phyloP scores from a whole-genome alignment of 164 flowering plant genomes.

The Kalanchoe fedtschenkoi region DNA sequence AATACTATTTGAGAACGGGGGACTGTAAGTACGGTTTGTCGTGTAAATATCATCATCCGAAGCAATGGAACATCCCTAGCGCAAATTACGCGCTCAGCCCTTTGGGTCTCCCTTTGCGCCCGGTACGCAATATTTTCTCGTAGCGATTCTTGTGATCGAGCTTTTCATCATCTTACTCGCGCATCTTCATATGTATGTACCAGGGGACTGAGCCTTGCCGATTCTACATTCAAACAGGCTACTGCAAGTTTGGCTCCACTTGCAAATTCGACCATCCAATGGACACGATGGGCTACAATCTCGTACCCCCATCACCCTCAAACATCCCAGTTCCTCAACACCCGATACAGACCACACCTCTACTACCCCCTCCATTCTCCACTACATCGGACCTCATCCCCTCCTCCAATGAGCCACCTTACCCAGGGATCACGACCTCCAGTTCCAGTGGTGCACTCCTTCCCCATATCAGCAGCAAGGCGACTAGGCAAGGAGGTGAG shows the following conservation, averaged over 20 bases:
- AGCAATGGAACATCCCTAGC: slow-evolving; percentile 17
- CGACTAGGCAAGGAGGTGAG: neutral
- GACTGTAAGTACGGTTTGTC: slow-evolving; percentile 38
- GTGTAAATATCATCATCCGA: slow-evolving; percentile 39
- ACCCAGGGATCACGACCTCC: neutral
- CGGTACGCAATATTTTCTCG: slow-evolving; percentile 17
- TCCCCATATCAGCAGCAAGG: neutral
- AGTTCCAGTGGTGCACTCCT: neutral
- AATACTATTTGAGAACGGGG: slow-evolving; percentile 34
- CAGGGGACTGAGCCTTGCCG: slow-evolving; percentile 41
- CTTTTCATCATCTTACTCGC: neutral
- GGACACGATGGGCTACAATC: slow-evolving; percentile 28
- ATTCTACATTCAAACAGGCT: slow-evolving; percentile 35
- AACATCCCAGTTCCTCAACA: slow-evolving; percentile 34
- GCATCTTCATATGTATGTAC: neutral
- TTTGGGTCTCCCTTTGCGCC: slow-evolving; percentile 40
- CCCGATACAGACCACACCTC: slow-evolving; percentile 26
- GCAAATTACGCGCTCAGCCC: slow-evolving; percentile 28
- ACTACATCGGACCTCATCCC: neutral
- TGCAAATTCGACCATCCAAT: slow-evolving; percentile 45
- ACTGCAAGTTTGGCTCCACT: slow-evolving; percentile 42
- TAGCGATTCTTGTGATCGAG: neutral
- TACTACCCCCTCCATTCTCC: slow-evolving; percentile 28
- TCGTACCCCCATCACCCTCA: slow-evolving; percentile 35
- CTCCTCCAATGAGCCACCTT: neutral